Percentiles rank a stretch among this genome's conserved stretches.
These are phyloP conservation scores for Takashimella koratensis DNA, from an alignment of 1,284 basidiomycete species.

Conservation along the genomic window DNA sequence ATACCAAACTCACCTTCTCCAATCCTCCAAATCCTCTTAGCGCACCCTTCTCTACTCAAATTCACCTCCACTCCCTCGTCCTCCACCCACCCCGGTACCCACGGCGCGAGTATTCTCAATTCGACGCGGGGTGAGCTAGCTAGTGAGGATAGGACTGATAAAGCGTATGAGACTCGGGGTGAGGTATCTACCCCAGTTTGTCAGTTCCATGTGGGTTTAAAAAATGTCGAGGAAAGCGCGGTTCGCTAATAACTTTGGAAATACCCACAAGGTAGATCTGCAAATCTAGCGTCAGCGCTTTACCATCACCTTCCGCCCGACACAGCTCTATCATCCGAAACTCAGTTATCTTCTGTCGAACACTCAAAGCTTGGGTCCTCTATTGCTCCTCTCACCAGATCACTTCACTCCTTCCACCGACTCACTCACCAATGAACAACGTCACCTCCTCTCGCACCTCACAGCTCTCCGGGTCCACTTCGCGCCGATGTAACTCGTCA, in stretches of 20 bases:
- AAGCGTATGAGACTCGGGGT: not conserved
- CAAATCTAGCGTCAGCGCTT: no score
- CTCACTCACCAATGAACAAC: not conserved
- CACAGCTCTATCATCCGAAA: no score
- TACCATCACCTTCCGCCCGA: no score
- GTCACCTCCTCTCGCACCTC: not conserved
- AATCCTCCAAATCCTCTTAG: not conserved
- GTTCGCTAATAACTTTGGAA: no score
- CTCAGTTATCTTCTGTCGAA: no score
- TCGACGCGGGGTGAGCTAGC: not conserved
- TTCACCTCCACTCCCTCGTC: not conserved
- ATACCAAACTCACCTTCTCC: constrained; percentile 1
- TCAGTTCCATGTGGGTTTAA: no score
- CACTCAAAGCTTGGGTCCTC: no score
- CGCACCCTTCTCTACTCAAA: not conserved
- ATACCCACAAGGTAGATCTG: no score
- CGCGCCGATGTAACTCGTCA: not conserved
- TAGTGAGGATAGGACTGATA: not conserved
- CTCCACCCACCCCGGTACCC: not conserved
- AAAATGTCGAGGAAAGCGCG: no score
- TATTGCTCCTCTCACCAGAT: no score
- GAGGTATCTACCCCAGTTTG: not conserved
- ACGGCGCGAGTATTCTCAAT: not conserved
- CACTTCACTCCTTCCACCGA: no score
- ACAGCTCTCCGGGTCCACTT: not conserved